Evolutionary conservation across 306 rosid genomes (phyloP), one percentile per base, ranked within the genome.

Genomic region (Boehmeria nivea): DNA sequence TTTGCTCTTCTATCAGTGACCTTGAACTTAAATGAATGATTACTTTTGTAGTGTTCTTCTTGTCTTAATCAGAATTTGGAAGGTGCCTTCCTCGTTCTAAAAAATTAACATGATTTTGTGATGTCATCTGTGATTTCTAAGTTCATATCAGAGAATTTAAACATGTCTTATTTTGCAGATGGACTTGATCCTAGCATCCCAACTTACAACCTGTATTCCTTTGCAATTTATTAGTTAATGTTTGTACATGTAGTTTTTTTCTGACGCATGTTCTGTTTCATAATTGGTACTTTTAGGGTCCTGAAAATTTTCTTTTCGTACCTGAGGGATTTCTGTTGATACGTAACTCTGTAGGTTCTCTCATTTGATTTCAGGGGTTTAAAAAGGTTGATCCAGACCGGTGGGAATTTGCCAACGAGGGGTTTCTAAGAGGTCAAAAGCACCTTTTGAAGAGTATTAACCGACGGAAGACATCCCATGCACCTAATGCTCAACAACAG

Each of bases 401-500:
- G 57, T 82, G 81, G 81, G 88, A 82, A 64, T 82, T 82, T 48
- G 88, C 88, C 33, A 78, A 78, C 65, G 88, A 72, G 65, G 81
- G 79, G 37, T 82, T 82, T 69, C 53, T 78, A 44, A 75, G 71
- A 73, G 88, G 88, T 37, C 84, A 82, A 54, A 78, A 73, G 52
- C 80, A 82, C 44, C 73, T 78, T 40, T 66, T 82, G 63, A 78
- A 69, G 72, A 75, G 46, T 46, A 80, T 82, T 23, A 75, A 33
- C 53, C 65, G 88, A 75, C 59, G 88, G 51, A 81, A 78, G 56
- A 51, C 72, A 49, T 49, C 60, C 52, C 77, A 78, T 37, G 52
- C 51, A 18, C 68, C 61, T 9, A 65, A 64, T 54, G 42, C 45
- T 57, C 87, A 65, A 60, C 83, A 65, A 60, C 71, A 57, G 62